These are phyloP conservation scores for Phaeosphaeria sp. DNA, from an alignment of 2,329 filamentous ascomycete genomes.

Conservation along the genomic window DNA sequence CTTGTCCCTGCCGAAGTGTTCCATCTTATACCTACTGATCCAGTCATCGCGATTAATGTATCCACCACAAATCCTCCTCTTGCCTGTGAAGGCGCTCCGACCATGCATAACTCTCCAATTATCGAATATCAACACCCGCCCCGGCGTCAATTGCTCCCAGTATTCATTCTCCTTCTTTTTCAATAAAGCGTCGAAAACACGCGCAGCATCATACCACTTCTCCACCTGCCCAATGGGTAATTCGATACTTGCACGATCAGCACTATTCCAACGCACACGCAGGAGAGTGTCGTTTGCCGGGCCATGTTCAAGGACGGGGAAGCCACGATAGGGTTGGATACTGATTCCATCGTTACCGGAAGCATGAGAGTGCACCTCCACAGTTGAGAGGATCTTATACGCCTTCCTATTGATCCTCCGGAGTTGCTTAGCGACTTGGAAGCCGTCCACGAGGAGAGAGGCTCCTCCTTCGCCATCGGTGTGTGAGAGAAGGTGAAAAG, in stretches of 20 bases:
- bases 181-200: conserved; percentile 74
- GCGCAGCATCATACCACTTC: conserved; percentile 81
- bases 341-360: conserved; percentile 85
- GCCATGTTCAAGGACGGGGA: conserved; percentile 74
- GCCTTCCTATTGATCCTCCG: conserved; percentile 59
- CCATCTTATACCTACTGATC: conserved; percentile 35
- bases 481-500: conserved; percentile 90
- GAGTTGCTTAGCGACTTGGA: conserved; percentile 71
- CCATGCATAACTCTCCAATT: conserved; percentile 96
- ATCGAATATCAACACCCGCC: conserved; percentile 87
- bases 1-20: conserved; percentile 13
- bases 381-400: conserved; percentile 63
- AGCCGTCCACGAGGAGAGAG: conserved; percentile 86
- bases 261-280: conserved; percentile 91
- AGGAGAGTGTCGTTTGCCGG: conserved; percentile 53
- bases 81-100: conserved; percentile 79
- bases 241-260: conserved; percentile 77
- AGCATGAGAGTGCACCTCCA: conserved; percentile 76
- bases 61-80: conserved; percentile 85
- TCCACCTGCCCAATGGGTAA: conserved; percentile 59
- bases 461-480: conserved; percentile 73
- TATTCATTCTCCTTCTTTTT: conserved; percentile 71
- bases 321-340: conserved; percentile 73
- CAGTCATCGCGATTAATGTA: conserved; percentile 59
- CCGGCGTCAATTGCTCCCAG: conserved; percentile 82